Base-by-base conservation (phyloP, 1,139 yeast genomes). In the Sugiyamaella xylanicola region DNA sequence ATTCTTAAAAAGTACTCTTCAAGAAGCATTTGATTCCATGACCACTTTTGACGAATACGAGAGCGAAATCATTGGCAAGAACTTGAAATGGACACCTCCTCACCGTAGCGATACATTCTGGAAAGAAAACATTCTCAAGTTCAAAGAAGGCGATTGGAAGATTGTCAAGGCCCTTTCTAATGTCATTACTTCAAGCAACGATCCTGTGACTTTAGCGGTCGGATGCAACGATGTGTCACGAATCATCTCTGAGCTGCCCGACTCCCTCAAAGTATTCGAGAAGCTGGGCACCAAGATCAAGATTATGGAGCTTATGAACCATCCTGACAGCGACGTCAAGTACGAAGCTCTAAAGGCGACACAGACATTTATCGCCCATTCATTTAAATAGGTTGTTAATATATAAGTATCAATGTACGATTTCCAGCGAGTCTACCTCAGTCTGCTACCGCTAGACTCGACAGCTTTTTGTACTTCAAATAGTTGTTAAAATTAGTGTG, bases 281-380 rank as follows among this genome's bases (percentile, higher is more conserved):
- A 73, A 77, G 57, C 69, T 72, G 41, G 83, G 84, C 36, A 80
- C 84, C 68, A 90, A 93, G 77, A 76, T 87, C 22, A 82, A 84
- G 72, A 81, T 95, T 59, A 92, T 95, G 98, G 81, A 82, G 59
- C 78, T 91, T 62, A 85, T 93, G 82, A 89, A 85, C 64, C 85
- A 85, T 56, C 82, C 86, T 43, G 95, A 91, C 70, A 80, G 92
- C 41, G 95, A 90, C 67, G 92, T 93, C 64, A 89, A 93, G 70
- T 93, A 87, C 70, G 97, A 93, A 75, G 98, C 99, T 1, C 81
- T 93, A 68, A 89, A 88, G 71, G 91, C 98, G 1, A 89, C 97
- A 20, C 99, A 95, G 76, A 82, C 86, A 58, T 82, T 93, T 67
- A 95, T 93, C 57, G 90, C 97, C 5, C 92, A 89, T 65, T 78